phyloP scores from a whole-genome alignment of 1,284 basidiomycete genomes.

The Papiliotrema nemorosa region DNA sequence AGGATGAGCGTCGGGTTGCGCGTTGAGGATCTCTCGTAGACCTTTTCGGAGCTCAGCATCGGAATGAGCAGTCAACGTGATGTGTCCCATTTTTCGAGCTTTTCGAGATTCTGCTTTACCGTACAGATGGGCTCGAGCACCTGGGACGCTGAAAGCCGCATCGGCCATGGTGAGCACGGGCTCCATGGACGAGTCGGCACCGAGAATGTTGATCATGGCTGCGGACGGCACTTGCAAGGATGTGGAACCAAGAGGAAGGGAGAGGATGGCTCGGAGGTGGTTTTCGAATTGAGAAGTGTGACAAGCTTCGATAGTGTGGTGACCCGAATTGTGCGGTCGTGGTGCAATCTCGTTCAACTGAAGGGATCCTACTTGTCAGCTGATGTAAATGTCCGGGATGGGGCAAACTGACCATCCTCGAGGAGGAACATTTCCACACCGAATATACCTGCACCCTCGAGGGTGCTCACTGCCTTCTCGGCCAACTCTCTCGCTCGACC shows the following conservation, averaged over 20 bases:
- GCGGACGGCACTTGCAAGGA: constrained; percentile 80
- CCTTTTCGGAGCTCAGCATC: constrained; percentile 71
- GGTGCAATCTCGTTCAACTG: constrained; percentile 97
- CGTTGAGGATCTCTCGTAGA: constrained; percentile 67
- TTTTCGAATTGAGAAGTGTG: constrained; percentile 97
- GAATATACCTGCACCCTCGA: constrained; percentile 90
- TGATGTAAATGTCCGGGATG: no score
- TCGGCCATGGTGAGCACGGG: constrained; percentile 56
- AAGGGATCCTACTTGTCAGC: constrained; percentile 59
- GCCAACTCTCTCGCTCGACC: constrained; percentile 69
- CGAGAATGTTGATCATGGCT: constrained; percentile 95
- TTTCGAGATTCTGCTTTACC: constrained; percentile 86
- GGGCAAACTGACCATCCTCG: constrained; percentile 64
- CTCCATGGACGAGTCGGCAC: constrained; percentile 63
- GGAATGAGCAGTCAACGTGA: constrained; percentile 80
- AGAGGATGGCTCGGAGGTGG: constrained; percentile 93
- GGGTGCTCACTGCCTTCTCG: constrained; percentile 73
- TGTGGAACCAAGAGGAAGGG: constrained; percentile 84
- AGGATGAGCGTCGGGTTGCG: constrained; percentile 58
- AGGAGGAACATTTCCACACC: constrained; percentile 98
- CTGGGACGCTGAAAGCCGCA: constrained; percentile 63
- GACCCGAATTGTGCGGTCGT: constrained; percentile 97
- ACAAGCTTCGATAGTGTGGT: constrained; percentile 99
- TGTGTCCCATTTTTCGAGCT: constrained; percentile 97
- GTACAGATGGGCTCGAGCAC: constrained; percentile 84